Evolutionary conservation across 139 green algal genomes (phyloP).

Genomic region (Yamagishiella unicocca): DNA sequence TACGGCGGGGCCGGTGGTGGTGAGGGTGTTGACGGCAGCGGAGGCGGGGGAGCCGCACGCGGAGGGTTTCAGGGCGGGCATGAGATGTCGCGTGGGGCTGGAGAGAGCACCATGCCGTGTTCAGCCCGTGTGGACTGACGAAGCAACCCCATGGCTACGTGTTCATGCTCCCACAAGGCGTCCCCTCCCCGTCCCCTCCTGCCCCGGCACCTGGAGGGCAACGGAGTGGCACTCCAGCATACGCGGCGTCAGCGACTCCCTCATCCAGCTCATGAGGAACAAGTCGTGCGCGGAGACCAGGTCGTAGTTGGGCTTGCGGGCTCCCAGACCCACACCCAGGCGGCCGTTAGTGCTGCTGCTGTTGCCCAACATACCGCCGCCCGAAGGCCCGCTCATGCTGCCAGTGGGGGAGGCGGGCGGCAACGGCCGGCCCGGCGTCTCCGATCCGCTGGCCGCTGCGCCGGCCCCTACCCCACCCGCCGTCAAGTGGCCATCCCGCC

Average conservation of each 20-base stretch:
- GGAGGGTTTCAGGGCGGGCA: too few species aligned
- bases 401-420: background rate
- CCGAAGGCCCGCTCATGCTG: background rate
- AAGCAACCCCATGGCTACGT: too few species aligned
- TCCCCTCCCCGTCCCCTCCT: background rate
- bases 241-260: constrained; percentile 20
- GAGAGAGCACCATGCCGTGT: too few species aligned
- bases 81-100: too few species aligned
- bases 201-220: background rate
- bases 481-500: background rate
- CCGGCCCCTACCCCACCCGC: too few species aligned
- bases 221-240: constrained; percentile 35
- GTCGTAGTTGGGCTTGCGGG: constrained; percentile 12
- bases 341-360: background rate
- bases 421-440: background rate
- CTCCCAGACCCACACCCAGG: background rate
- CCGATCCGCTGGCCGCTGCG: background rate
- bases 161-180: too few species aligned
- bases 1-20: too few species aligned
- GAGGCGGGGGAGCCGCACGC: too few species aligned
- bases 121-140: too few species aligned
- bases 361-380: background rate
- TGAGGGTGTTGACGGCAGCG: too few species aligned
- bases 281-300: constrained; percentile 25
- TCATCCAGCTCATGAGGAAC: constrained; percentile 30